Conservation (phyloP, 441 rosid species). For the Arabidopsis hybrid region DNA sequence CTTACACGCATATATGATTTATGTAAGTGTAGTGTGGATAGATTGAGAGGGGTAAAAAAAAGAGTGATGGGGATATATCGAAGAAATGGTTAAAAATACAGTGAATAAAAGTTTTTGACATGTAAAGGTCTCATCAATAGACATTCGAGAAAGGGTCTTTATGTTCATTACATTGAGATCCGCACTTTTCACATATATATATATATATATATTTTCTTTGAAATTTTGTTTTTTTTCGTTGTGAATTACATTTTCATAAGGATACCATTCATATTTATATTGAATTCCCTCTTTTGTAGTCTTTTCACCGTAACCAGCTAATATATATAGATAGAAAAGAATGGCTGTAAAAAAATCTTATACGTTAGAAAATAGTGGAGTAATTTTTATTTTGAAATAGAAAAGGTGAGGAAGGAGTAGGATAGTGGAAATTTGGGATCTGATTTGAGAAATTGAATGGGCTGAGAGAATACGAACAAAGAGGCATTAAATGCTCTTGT, state of each 20-base stretch:
- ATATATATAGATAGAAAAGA: neutral
- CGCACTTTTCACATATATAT: conserved; percentile 25
- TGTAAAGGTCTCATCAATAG: conserved; percentile 45
- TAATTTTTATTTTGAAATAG: too few relatives aligned
- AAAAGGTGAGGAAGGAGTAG: too few relatives aligned
- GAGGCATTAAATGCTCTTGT: conserved; percentile 43
- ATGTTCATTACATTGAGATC: conserved; percentile 45
- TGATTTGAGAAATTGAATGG: conserved; percentile 32
- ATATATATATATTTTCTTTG: neutral
- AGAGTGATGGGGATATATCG: conserved; percentile 43
- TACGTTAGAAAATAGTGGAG: neutral
- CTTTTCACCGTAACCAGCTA: conserved; percentile 17
- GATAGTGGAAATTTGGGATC: conserved; percentile 40
- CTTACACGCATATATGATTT: neutral
- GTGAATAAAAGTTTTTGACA: conserved; percentile 44
- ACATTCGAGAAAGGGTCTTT: conserved; percentile 45
- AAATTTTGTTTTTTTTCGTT: neutral
- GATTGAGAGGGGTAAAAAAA: conserved; percentile 32
- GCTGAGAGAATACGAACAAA: conserved; percentile 48
- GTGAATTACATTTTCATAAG: neutral
- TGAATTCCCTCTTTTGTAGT: neutral
- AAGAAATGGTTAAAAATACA: conserved; percentile 46
- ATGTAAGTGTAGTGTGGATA: conserved; percentile 13
- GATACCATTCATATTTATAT: neutral
- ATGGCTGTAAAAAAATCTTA: neutral